Conservation (phyloP, 2,329 filamentous ascomycete genomes). For the Phaeosphaeria sp. region DNA sequence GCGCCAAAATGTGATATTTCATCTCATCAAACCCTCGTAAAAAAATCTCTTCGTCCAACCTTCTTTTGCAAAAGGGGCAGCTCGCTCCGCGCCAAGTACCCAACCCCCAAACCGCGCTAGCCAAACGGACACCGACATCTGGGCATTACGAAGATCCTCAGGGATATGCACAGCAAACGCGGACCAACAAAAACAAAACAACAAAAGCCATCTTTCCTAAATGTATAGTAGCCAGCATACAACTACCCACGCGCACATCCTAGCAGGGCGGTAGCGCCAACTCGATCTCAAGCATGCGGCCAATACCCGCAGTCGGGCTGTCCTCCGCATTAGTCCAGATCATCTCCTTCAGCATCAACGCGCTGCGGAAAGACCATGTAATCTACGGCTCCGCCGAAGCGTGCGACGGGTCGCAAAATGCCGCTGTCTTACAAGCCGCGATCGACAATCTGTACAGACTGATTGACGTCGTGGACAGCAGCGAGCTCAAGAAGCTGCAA, state of each 20-base stretch:
- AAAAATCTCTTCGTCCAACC: background rate
- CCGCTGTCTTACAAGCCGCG: slow-evolving; percentile 26
- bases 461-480: slow-evolving; percentile 22
- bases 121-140: background rate
- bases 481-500: slow-evolving; percentile 26
- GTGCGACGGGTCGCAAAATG: slow-evolving; percentile 24
- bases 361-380: slow-evolving; percentile 29
- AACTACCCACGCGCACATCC: background rate
- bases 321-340: slow-evolving; percentile 25
- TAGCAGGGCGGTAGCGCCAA: slow-evolving; percentile 1
- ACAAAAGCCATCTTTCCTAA: background rate
- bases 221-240: background rate
- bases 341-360: slow-evolving; percentile 32
- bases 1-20: no score
- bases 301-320: slow-evolving; percentile 8
- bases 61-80: background rate
- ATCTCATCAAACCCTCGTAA: background rate
- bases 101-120: background rate
- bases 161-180: background rate
- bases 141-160: background rate
- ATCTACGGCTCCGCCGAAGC: slow-evolving; percentile 27
- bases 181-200: no score
- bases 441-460: slow-evolving; percentile 33
- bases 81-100: background rate
- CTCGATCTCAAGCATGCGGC: background rate